phyloP scores from a whole-genome alignment of 2,329 filamentous ascomycete genomes.

The Calcarisporium arbuscula region DNA sequence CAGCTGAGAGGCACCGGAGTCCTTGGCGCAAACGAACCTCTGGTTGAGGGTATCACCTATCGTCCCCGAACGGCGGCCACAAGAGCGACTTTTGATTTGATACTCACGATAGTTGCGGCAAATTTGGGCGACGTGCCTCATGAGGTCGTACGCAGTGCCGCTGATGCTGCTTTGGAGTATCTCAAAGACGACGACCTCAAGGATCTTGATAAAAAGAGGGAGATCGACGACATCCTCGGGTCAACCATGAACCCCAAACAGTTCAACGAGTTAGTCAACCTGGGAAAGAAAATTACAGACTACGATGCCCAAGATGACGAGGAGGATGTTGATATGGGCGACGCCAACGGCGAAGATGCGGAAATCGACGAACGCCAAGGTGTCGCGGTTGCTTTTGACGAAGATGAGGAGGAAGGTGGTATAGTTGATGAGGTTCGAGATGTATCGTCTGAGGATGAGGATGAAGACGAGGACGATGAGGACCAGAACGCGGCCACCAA shows the following conservation, averaged over 20 bases:
- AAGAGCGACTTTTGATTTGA: conserved; percentile 87
- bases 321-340: conserved; percentile 71
- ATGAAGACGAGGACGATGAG: conserved; percentile 55
- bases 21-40: conserved; percentile 73
- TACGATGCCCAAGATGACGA: conserved; percentile 96
- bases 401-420: conserved; percentile 77
- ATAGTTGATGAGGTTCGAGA: conserved; percentile 84
- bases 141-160: conserved; percentile 86
- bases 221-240: conserved; percentile 91
- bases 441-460: conserved; percentile 77
- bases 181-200: conserved; percentile 94
- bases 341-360: conserved; percentile 56
- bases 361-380: conserved; percentile 93
- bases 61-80: conserved; percentile 87
- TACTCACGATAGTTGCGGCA: conserved; percentile 82
- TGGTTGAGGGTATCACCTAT: conserved; percentile 89
- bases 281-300: conserved; percentile 98
- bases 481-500: conserved; percentile 48
- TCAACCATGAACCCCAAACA: conserved; percentile 75
- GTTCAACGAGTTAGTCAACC: conserved; percentile 93
- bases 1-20: conserved; percentile 70
- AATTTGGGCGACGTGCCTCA: conserved; percentile 89
- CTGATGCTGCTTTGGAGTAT: conserved; percentile 83
- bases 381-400: conserved; percentile 95
- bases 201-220: conserved; percentile 97